Base-by-base conservation (phyloP, 2,329 filamentous ascomycete species). In the Fusarium dimerum region DNA sequence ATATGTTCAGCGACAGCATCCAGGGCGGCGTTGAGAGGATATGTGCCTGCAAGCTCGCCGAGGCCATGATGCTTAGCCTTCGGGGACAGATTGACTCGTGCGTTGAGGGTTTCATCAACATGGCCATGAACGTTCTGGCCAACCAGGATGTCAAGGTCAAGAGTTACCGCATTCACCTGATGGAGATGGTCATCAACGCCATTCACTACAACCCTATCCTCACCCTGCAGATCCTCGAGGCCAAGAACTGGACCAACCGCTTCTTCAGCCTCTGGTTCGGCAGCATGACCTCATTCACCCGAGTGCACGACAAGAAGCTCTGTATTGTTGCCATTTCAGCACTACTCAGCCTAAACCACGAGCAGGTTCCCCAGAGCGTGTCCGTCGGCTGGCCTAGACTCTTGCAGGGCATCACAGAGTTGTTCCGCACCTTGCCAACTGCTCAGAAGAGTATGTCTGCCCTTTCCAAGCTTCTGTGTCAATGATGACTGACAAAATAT, bases 181-280 rank as follows among this genome's bases (percentile, higher is more conserved):
- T 99, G 89, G 94, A 99, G 76, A 95, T 99, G 86, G 86, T 99
- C 52, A 96, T 99, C 78, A 97, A 97, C 73, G 86, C 90, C 50
- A 92, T 97, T 65, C 96, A 97, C 80, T 99, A 99, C 80, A 97
- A 96, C 76, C 92, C 94, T 2, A 75, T 88, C 42, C 80, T 97
- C 54, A 83, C 92, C 20, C 82, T 99, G 18, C 87, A 92, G 56
- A 85, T 96, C 38, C 82, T 99, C n/a, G 94, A 99, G 76, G 76
- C 81, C 48, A 93, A 95, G 66, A 88, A 85, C 55, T 97, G 92
- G 93, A 97, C 94, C 7, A 97, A 97, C 76, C 95, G 95, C 69
- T 99, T 99, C 77, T 99, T 99, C 79, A 96, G 90, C 73, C 78
- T 95, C 53, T 99, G 94, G 94, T 99, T 99, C 73, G 90, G 90